Conservation (phyloP, 805 yeast genomes). For the Dipodascus geniculatus region DNA sequence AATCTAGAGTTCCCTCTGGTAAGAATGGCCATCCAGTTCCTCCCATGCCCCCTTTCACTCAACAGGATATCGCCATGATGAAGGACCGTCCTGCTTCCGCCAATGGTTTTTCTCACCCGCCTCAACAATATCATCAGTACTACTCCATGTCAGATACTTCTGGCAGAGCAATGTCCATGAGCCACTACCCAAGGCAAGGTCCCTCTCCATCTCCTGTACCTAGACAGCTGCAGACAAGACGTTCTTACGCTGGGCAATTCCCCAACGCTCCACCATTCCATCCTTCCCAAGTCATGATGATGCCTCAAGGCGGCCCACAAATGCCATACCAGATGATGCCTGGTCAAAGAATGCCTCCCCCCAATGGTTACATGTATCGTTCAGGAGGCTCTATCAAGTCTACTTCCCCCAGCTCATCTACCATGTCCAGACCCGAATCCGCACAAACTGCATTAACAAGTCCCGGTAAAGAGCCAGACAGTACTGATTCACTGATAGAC, state of each 20-base stretch:
- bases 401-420: not conserved
- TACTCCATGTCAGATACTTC: not conserved
- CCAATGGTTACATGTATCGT: not conserved
- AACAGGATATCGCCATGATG: not conserved
- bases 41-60: not conserved
- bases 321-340: not conserved
- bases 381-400: not conserved
- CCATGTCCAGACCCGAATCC: not conserved
- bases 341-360: not conserved
- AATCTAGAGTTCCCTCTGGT: not conserved
- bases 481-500: too few relatives aligned
- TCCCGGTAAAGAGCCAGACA: not conserved
- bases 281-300: not conserved
- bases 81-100: not conserved
- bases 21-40: not conserved
- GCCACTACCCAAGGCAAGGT: not conserved
- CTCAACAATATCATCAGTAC: not conserved
- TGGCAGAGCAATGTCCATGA: not conserved
- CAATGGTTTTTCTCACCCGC: not conserved
- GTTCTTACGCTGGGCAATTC: not conserved
- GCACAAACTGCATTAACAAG: not conserved
- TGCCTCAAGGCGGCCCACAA: not conserved
- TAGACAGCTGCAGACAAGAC: not conserved
- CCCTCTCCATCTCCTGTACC: not conserved
- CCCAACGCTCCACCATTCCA: not conserved